Evolutionary conservation across 495 filamentous ascomycete genomes (phyloP).

Genomic region (Bombardia bombarda): DNA sequence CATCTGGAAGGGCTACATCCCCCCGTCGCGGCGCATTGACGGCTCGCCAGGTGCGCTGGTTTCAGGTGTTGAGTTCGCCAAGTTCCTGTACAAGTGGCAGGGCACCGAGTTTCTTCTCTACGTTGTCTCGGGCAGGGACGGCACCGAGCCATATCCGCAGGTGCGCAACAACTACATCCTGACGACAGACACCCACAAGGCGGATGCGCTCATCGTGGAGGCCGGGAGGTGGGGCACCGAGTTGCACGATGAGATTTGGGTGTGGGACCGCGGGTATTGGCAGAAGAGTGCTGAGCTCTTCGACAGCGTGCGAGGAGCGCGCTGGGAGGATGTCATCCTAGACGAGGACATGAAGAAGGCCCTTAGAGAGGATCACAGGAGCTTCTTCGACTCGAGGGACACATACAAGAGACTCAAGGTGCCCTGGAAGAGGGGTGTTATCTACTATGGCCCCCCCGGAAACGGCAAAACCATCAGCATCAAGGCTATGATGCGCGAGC

Average conservation of each 20-base stretch:
- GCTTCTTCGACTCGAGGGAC: slow-evolving; percentile 49
- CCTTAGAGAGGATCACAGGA: slow-evolving; percentile 49
- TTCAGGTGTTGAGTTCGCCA: slow-evolving; percentile 40
- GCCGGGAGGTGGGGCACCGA: slow-evolving; percentile 40
- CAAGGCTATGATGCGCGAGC: slow-evolving; percentile 55
- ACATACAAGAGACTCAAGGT: slow-evolving; percentile 51
- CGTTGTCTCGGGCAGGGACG: slow-evolving; percentile 42
- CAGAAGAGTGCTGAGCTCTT: slow-evolving; percentile 51
- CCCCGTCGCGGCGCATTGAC: slow-evolving; percentile 43
- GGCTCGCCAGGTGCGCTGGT: slow-evolving; percentile 36
- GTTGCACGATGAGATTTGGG: slow-evolving; percentile 55
- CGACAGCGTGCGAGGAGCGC: slow-evolving; percentile 43
- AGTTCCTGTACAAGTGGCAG: slow-evolving; percentile 44
- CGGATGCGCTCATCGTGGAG: slow-evolving; percentile 45
- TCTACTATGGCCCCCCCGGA: slow-evolving; percentile 52
- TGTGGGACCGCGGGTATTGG: slow-evolving; percentile 56
- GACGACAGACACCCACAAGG: slow-evolving; percentile 25
- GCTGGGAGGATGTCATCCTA: slow-evolving; percentile 62
- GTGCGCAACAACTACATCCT: slow-evolving; percentile 40
- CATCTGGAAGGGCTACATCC: slow-evolving; percentile 36
- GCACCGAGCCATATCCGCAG: slow-evolving; percentile 19
- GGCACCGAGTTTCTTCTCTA: slow-evolving; percentile 46
- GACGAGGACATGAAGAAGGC: slow-evolving; percentile 51
- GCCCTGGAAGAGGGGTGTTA: slow-evolving; percentile 46
- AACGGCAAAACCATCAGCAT: slow-evolving; percentile 66